Base-by-base conservation (phyloP, 1,284 basidiomycete genomes). In the Ustilago hordei region DNA sequence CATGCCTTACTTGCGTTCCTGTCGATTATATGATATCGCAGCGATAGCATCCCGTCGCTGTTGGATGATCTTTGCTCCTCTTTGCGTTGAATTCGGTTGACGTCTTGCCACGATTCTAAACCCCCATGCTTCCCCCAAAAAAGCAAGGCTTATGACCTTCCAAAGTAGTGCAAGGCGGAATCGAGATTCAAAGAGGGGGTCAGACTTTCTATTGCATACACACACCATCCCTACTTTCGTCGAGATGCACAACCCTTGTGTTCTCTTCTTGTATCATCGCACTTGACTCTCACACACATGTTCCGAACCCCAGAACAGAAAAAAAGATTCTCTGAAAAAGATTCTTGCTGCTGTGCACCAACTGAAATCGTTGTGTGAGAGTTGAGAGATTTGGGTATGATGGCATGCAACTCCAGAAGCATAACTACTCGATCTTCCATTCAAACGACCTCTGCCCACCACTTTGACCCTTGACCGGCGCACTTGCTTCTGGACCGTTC, bases 251-350 rank as follows among this genome's bases (percentile, higher is more conserved):
- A n/a, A 32, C 23, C 28, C 31, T 17, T 15, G 8, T 38, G n/a
- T 58, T 58, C 62, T 56, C 61, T 55, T 54, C 55, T 71, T 71
- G 69, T 71, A 71, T 59, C 69, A 71, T 71, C 69, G 64, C 61
- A 70, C 58, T 41, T 55, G 57, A 50, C 59, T 43, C 57, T 54
- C 55, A 36, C 43, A 54, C 19, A 56, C 36, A 19, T 31, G 19
- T 28, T 17, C 54, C 61, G 53, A 57, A 64, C 50, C 36, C 8
- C 50, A 54, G 55, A 55, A 53, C 53, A 55, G 60, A 9, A 50
- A 45, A 45, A 59, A 57, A 70, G 35, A 60, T 50, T 60, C 50
- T 69, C 58, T 69, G n/a, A 45, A 45, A 23, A 11, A 61, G 17
- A 23, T 35, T 41, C 41, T 19, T 17, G 5, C 23, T 19, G 13